phyloP scores from a whole-genome alignment of 2,329 filamentous ascomycete species.

The Clonostachys byssicola region DNA sequence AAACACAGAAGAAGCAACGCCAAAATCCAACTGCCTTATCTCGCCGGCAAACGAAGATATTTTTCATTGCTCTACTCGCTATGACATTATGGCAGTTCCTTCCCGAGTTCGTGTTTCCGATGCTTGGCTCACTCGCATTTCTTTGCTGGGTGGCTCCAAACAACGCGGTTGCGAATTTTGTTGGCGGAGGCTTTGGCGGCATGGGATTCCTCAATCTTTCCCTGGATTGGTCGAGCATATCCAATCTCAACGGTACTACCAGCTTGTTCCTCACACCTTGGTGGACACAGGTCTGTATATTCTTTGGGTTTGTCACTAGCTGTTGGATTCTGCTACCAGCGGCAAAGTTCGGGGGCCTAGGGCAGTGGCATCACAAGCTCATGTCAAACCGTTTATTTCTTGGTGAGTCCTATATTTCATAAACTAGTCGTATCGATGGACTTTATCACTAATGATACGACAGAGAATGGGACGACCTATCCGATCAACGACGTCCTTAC shows the following conservation, averaged over 20 bases:
- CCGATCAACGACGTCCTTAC: slow-evolving; percentile 25
- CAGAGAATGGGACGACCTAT: slow-evolving; percentile 25
- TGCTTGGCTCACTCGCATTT: slow-evolving; percentile 55
- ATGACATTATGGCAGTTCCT: slow-evolving; percentile 59
- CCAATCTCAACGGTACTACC: slow-evolving; percentile 27
- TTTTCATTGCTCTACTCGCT: slow-evolving; percentile 47
- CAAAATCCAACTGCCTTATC: slow-evolving; percentile 42
- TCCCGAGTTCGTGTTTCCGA: slow-evolving; percentile 56
- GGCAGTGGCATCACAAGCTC: slow-evolving; percentile 43
- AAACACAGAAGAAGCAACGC: slow-evolving; percentile 48
- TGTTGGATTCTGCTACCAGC: slow-evolving; percentile 55
- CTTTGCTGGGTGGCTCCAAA: slow-evolving; percentile 60
- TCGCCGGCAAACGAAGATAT: slow-evolving; percentile 50
- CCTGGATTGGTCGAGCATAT: slow-evolving; percentile 58
- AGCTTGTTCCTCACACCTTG: slow-evolving; percentile 52
- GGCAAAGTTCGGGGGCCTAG: slow-evolving; percentile 53
- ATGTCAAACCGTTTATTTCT: slow-evolving; percentile 55
- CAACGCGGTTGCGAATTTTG: slow-evolving; percentile 54
- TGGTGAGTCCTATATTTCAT: slow-evolving; percentile 7
- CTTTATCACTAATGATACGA: neutral
- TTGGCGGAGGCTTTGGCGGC: slow-evolving; percentile 56
- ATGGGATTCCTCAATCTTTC: slow-evolving; percentile 58
- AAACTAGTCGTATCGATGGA: neutral
- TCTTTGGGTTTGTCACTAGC: slow-evolving; percentile 48
- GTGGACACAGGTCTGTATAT: slow-evolving; percentile 55